These are phyloP conservation scores for Candida neerlandica DNA, from an alignment of 1,139 yeast genomes.

Conservation along the genomic window DNA sequence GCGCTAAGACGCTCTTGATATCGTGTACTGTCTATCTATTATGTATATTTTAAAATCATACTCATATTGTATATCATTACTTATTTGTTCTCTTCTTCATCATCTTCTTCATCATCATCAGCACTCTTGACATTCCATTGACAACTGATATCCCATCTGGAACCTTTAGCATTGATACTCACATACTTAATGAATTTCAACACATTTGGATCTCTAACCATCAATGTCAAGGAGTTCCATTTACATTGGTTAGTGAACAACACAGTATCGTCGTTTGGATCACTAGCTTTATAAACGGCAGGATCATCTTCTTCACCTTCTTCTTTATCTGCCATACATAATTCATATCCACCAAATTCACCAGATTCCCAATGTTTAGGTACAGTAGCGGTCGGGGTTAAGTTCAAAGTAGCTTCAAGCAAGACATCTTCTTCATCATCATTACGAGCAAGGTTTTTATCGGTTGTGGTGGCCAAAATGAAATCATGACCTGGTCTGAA, in stretches of 20 bases:
- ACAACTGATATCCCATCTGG: constrained; percentile 87
- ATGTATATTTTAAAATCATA: no score
- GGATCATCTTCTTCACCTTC: constrained; percentile 59
- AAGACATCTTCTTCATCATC: constrained; percentile 48
- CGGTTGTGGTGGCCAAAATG: constrained; percentile 82
- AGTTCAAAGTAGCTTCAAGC: constrained; percentile 68
- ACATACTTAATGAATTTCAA: constrained; percentile 91
- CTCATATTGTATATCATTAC: not conserved
- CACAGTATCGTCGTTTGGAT: constrained; percentile 73
- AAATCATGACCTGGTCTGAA: constrained; percentile 96
- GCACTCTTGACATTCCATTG: constrained; percentile 69
- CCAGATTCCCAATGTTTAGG: constrained; percentile 79
- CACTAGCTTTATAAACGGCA: constrained; percentile 57
- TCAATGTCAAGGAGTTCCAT: constrained; percentile 80
- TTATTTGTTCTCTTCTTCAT: constrained; percentile 17
- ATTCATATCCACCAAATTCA: constrained; percentile 90
- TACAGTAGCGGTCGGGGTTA: constrained; percentile 67
- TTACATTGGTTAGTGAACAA: constrained; percentile 78
- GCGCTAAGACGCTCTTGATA: not conserved
- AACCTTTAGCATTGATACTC: constrained; percentile 83
- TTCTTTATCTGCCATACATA: constrained; percentile 69
- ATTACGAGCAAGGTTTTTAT: constrained; percentile 44
- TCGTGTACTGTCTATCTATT: not conserved
- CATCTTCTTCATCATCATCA: constrained; percentile 23
- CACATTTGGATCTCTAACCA: constrained; percentile 81